Conservation (phyloP, 371 early-diverging fungal species). For the Cokeromyces recurvatus region DNA sequence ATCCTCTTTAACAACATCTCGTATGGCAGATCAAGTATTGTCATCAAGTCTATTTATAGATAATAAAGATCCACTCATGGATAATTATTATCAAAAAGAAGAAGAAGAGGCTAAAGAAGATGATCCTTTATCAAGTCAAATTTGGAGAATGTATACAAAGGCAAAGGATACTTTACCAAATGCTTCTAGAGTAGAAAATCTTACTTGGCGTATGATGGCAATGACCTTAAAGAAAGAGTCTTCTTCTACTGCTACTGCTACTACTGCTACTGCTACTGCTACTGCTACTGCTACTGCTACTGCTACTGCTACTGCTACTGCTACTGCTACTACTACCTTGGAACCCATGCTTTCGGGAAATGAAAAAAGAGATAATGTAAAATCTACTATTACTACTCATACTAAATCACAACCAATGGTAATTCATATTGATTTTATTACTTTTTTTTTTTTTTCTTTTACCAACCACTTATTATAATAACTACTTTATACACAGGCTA, state of each 20-base stretch:
- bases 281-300: no score
- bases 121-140: slow-evolving; percentile 56
- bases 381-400: no score
- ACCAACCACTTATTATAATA: not conserved
- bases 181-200: slow-evolving; percentile 61
- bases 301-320: not conserved
- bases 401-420: slow-evolving; percentile 19
- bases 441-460: no score
- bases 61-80: not conserved
- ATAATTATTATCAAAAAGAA: no score
- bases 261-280: no score
- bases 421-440: not conserved
- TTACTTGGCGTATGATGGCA: slow-evolving; percentile 73
- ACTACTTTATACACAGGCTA: not conserved
- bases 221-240: slow-evolving; percentile 46
- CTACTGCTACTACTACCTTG: slow-evolving; percentile 3
- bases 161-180: slow-evolving; percentile 65
- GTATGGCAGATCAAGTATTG: slow-evolving; percentile 20
- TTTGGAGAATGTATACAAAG: slow-evolving; percentile 70
- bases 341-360: slow-evolving; percentile 3
- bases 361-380: slow-evolving; percentile 6
- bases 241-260: no score
- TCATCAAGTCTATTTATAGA: slow-evolving; percentile 5
- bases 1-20: no score
- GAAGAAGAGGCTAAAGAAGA: slow-evolving; percentile 29